phyloP scores from a whole-genome alignment of 306 rosid genomes.

The Vigna reflexopilosa region DNA sequence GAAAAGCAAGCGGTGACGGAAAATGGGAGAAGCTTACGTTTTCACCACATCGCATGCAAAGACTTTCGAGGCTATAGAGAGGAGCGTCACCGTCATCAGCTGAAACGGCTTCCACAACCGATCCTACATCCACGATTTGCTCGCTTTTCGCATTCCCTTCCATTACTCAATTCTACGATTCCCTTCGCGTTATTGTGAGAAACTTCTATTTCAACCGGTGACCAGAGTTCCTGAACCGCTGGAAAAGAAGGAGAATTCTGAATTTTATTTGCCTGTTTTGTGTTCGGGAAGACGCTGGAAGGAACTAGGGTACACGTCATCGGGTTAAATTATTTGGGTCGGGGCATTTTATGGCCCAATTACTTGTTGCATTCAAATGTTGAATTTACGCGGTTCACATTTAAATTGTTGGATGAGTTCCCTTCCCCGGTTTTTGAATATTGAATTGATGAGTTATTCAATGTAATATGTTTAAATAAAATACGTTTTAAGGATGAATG shows the following conservation, averaged over 20 bases:
- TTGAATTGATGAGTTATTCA: no score
- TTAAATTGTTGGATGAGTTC: not conserved
- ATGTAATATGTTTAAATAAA: no score
- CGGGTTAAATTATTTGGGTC: not conserved
- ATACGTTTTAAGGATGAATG: not conserved
- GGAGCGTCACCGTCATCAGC: constrained; percentile 70
- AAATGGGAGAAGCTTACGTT: constrained; percentile 55
- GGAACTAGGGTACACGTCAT: constrained; percentile 18
- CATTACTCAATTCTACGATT: constrained; percentile 20
- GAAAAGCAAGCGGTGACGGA: not conserved
- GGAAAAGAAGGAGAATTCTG: not conserved
- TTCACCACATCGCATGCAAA: constrained; percentile 90
- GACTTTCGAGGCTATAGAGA: constrained; percentile 76
- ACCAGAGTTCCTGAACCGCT: not conserved
- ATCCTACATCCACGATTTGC: constrained; percentile 74
- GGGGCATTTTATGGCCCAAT: not conserved
- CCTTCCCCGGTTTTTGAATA: no score
- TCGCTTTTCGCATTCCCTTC: constrained; percentile 41
- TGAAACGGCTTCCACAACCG: constrained; percentile 86
- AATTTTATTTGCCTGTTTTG: not conserved
- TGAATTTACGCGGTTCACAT: not conserved
- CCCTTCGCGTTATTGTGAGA: not conserved
- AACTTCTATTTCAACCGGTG: not conserved
- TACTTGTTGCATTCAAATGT: not conserved
- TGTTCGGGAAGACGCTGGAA: constrained; percentile 23